These are phyloP conservation scores for Diplodia corticola DNA, from an alignment of 2,329 filamentous ascomycete species.

Conservation along the genomic window DNA sequence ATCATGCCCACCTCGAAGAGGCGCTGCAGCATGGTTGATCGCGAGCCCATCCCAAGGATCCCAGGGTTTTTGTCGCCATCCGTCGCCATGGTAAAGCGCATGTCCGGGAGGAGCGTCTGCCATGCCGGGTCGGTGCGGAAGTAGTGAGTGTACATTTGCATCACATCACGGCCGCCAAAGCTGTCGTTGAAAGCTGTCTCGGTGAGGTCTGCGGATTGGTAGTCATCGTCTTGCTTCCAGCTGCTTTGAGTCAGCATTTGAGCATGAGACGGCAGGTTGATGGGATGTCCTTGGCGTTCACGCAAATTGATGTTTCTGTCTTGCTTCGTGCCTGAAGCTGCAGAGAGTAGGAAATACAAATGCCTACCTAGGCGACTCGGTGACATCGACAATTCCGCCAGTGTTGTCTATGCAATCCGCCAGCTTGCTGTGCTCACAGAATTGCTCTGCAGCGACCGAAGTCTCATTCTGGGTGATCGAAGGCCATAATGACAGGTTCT, in stretches of 20 bases:
- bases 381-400: conserved; percentile 37
- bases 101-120: conserved; percentile 38
- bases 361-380: conserved; percentile 37
- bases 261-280: neutral
- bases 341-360: neutral
- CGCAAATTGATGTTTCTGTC: too few relatives aligned
- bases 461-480: conserved; percentile 46
- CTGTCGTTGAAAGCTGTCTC: conserved; percentile 29
- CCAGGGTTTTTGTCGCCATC: conserved; percentile 35
- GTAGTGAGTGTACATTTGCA: conserved; percentile 44
- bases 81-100: conserved; percentile 38
- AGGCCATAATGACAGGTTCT: conserved; percentile 49
- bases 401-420: conserved; percentile 36
- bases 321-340: too few relatives aligned
- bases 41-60: conserved; percentile 43
- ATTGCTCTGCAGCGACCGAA: conserved; percentile 38
- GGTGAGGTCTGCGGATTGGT: neutral
- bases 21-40: conserved; percentile 43
- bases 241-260: neutral
- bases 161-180: conserved; percentile 36
- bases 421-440: conserved; percentile 40
- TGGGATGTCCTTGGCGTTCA: neutral
- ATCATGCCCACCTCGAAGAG: conserved; percentile 39
- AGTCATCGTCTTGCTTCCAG: conserved; percentile 5
- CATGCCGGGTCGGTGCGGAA: conserved; percentile 42